Percentiles rank a stretch among this genome's conserved stretches.
phyloP scores from a whole-genome alignment of 1,284 basidiomycete genomes.

The Pholiota adiposa region DNA sequence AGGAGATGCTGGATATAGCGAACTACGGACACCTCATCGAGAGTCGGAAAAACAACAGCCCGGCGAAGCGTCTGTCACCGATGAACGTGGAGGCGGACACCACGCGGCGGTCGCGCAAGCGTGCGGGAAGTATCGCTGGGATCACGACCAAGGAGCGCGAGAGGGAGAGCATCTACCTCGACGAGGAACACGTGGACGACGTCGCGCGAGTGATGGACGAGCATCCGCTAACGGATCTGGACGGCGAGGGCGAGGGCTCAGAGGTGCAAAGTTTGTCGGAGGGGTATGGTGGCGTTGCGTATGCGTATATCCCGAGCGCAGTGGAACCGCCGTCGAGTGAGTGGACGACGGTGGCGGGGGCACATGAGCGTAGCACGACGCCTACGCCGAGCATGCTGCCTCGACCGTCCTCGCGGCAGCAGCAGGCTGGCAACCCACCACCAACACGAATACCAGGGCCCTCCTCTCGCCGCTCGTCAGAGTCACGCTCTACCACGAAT shows the following conservation, averaged over 20 bases:
- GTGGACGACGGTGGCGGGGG: slow-evolving; percentile 24
- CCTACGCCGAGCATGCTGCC: slow-evolving; percentile 36
- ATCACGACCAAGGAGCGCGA: slow-evolving; percentile 40
- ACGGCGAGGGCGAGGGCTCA: slow-evolving; percentile 47
- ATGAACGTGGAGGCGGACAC: slow-evolving; percentile 27
- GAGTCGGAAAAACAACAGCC: slow-evolving; percentile 32
- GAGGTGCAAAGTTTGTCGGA: slow-evolving; percentile 32
- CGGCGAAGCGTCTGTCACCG: slow-evolving; percentile 26
- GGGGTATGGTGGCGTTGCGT: slow-evolving; percentile 20
- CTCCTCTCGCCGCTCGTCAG: slow-evolving; percentile 39
- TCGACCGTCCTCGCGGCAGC: slow-evolving; percentile 31
- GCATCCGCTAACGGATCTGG: slow-evolving; percentile 68
- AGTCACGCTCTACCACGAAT: slow-evolving; percentile 36
- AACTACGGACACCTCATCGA: slow-evolving; percentile 69
- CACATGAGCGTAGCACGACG: slow-evolving; percentile 38
- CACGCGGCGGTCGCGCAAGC: slow-evolving; percentile 37
- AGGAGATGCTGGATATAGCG: slow-evolving; percentile 83
- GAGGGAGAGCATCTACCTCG: slow-evolving; percentile 68
- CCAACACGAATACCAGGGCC: slow-evolving; percentile 41
- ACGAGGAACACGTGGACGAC: slow-evolving; percentile 53
- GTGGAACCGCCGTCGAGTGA: slow-evolving; percentile 26
- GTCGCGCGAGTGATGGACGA: slow-evolving; percentile 68
- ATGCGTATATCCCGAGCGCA: slow-evolving; percentile 28
- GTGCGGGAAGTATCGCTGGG: slow-evolving; percentile 63
- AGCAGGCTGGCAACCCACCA: slow-evolving; percentile 22